Conservation (phyloP, 169 alveolate genomes). For the Babesia divergens region DNA sequence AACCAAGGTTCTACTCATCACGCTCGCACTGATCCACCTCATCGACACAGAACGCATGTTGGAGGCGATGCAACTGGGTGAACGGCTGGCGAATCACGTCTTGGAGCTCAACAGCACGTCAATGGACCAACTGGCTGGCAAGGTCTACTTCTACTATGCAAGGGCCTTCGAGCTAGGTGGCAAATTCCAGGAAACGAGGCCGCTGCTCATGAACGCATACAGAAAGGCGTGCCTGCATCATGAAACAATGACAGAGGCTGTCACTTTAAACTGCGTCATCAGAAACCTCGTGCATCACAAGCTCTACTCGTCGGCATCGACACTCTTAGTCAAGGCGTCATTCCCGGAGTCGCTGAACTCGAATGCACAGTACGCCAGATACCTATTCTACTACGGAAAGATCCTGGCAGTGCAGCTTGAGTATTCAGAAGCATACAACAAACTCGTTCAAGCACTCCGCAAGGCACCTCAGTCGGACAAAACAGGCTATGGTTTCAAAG, state of each 20-base stretch:
- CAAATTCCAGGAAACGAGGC: slow-evolving; percentile 71
- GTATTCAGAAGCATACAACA: slow-evolving; percentile 88
- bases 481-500: slow-evolving; percentile 87
- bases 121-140: slow-evolving; percentile 77
- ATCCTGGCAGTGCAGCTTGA: slow-evolving; percentile 92
- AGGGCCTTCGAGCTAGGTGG: slow-evolving; percentile 85
- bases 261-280: slow-evolving; percentile 85
- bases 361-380: slow-evolving; percentile 91
- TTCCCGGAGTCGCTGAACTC: slow-evolving; percentile 88
- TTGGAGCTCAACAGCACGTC: slow-evolving; percentile 69
- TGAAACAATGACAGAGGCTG: slow-evolving; percentile 87
- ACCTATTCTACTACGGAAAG: slow-evolving; percentile 88
- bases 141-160: slow-evolving; percentile 79
- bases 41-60: slow-evolving; percentile 30
- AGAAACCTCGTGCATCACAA: slow-evolving; percentile 84
- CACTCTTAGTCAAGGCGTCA: slow-evolving; percentile 64
- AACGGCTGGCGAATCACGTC: slow-evolving; percentile 54
- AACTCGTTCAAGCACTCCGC: slow-evolving; percentile 86
- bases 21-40: slow-evolving; percentile 54
- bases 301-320: slow-evolving; percentile 71
- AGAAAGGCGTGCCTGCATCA: slow-evolving; percentile 81
- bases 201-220: slow-evolving; percentile 55
- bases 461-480: slow-evolving; percentile 89
- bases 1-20: slow-evolving; percentile 45
- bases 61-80: slow-evolving; percentile 68